Percentiles rank a stretch among this genome's conserved stretches.
Conservation (phyloP, 1,284 basidiomycete genomes). For the Boletus smithii region DNA sequence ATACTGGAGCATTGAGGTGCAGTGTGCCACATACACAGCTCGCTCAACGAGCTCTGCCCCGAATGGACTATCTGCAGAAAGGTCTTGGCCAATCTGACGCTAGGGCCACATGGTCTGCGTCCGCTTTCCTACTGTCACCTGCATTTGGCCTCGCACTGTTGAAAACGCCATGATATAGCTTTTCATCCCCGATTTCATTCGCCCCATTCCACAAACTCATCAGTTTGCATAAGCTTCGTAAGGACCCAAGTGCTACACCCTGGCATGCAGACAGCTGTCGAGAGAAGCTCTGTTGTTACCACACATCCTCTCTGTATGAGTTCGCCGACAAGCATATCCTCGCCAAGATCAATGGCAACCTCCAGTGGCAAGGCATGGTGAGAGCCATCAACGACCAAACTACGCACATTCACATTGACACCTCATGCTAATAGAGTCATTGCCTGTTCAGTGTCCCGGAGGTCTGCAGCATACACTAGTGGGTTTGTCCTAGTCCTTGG, state of each 20-base stretch:
- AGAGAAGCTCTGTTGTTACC: neutral
- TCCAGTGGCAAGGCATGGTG: neutral
- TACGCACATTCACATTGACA: neutral
- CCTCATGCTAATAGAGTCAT: neutral
- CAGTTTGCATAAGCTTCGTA: neutral
- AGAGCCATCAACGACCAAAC: neutral
- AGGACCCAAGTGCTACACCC: constrained; percentile 2
- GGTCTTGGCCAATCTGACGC: neutral
- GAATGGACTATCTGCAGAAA: neutral
- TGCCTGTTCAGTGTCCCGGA: neutral
- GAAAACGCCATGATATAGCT: neutral
- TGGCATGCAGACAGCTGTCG: neutral
- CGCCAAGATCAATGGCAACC: neutral
- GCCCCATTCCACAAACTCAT: constrained; percentile 3
- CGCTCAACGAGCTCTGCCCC: neutral
- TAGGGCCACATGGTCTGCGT: neutral
- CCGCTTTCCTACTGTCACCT: neutral
- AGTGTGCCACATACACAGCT: neutral
- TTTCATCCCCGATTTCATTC: neutral
- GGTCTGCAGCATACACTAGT: neutral
- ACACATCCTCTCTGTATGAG: neutral
- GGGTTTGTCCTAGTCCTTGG: neutral
- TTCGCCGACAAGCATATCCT: neutral
- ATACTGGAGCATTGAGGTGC: neutral
- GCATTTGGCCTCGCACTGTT: neutral